phyloP scores from a whole-genome alignment of 108 stramenopile species.

The Nitzschia sp. region DNA sequence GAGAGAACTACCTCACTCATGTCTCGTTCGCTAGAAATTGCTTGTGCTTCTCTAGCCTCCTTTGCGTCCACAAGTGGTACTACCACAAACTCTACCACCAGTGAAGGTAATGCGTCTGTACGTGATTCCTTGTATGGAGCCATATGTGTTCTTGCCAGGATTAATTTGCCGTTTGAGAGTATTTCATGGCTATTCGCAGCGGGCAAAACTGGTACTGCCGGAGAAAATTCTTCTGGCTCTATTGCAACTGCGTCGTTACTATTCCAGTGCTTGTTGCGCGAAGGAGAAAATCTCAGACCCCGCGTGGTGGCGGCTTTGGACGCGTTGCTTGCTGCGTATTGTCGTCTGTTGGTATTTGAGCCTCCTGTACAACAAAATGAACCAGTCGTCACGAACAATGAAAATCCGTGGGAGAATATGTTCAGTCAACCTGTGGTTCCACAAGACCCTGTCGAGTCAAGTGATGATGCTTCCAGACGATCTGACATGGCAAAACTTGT shows the following conservation, averaged over 20 bases:
- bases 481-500: conserved; percentile 33
- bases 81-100: conserved; percentile 26
- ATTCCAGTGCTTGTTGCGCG: conserved; percentile 70
- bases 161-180: conserved; percentile 1
- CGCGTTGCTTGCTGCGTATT: conserved; percentile 61
- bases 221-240: background rate
- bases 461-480: background rate
- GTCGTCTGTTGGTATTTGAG: conserved; percentile 40
- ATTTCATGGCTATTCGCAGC: background rate
- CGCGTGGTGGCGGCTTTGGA: conserved; percentile 74
- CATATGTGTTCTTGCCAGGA: conserved; percentile 61
- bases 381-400: background rate
- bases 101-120: conserved; percentile 48
- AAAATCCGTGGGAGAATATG: conserved; percentile 54
- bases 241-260: conserved; percentile 59
- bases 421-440: background rate
- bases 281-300: conserved; percentile 65
- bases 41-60: conserved; percentile 47
- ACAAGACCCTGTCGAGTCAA: background rate
- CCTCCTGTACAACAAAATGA: conserved; percentile 1
- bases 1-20: conserved; percentile 26
- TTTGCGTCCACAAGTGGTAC: conserved; percentile 38
- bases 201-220: background rate
- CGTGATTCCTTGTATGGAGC: conserved; percentile 74
- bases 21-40: conserved; percentile 34